Conservation (phyloP, 2,329 filamentous ascomycete genomes). For the Decorospora gaudefroyi region DNA sequence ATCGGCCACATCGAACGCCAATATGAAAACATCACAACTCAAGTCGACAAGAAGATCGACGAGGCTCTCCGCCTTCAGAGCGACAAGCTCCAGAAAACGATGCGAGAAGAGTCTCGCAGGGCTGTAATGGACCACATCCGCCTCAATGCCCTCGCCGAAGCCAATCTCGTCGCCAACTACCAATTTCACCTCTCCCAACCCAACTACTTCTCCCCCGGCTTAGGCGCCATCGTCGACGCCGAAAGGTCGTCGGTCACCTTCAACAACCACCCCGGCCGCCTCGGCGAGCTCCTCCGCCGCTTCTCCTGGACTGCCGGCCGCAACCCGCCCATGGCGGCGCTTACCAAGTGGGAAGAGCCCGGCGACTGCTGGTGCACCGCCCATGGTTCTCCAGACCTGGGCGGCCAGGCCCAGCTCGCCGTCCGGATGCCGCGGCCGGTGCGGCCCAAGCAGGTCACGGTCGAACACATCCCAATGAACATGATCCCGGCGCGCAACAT, state of each 20-base stretch:
- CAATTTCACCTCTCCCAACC: constrained; percentile 51
- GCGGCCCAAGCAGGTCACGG: constrained; percentile 48
- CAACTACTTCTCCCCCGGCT: constrained; percentile 72
- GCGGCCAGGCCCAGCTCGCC: constrained; percentile 66
- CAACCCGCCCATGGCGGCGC: constrained; percentile 59
- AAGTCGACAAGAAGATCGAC: constrained; percentile 33
- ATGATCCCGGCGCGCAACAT: constrained; percentile 47
- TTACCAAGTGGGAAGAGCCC: constrained; percentile 73
- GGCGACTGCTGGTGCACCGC: constrained; percentile 87
- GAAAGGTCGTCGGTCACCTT: constrained; percentile 61
- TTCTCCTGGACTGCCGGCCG: constrained; percentile 27
- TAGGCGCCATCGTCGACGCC: constrained; percentile 68
- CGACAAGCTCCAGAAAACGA: constrained; percentile 22
- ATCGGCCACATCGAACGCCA: constrained; percentile 41
- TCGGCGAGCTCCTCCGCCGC: constrained; percentile 8
- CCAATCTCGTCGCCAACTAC: constrained; percentile 40
- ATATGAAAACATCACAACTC: constrained; percentile 25
- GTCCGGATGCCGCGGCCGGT: constrained; percentile 53
- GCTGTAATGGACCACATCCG: constrained; percentile 41
- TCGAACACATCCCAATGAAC: constrained; percentile 53
- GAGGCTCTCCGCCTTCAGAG: constrained; percentile 24
- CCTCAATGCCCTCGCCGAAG: constrained; percentile 38
- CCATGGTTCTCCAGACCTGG: constrained; percentile 48
- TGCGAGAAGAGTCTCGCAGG: constrained; percentile 34
- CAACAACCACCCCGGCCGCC: constrained; percentile 18